Percentiles rank a stretch among this genome's conserved stretches.
Evolutionary conservation across 768 basidiomycete species (phyloP).

Genomic region (Fibroporia radiculosa): DNA sequence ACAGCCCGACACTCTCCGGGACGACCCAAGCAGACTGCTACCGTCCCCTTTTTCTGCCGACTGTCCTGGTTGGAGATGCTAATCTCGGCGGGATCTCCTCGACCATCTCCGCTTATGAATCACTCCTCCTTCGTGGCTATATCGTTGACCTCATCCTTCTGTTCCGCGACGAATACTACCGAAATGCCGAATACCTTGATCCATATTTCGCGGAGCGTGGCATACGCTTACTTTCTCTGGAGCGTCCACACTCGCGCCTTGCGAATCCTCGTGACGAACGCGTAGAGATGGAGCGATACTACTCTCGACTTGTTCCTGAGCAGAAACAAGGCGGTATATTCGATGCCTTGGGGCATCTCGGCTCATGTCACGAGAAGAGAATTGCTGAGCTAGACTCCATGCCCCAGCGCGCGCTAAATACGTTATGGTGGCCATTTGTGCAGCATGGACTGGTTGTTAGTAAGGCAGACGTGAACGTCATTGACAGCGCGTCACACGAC

Average conservation of each 20-base stretch:
- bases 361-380: constrained; percentile 54
- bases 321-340: constrained; percentile 32
- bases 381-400: constrained; percentile 71
- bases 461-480: constrained; percentile 74
- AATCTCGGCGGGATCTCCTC: constrained; percentile 91
- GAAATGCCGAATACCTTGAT: constrained; percentile 75
- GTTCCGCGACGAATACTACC: constrained; percentile 82
- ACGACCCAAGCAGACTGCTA: constrained; percentile 81
- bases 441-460: constrained; percentile 72
- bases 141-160: constrained; percentile 77
- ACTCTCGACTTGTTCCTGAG: constrained; percentile 38
- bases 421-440: constrained; percentile 96
- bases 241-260: constrained; percentile 49
- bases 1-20: constrained; percentile 81
- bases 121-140: constrained; percentile 84
- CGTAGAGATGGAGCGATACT: constrained; percentile 61
- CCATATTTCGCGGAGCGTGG: constrained; percentile 74
- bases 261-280: constrained; percentile 39
- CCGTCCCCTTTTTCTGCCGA: constrained; percentile 81
- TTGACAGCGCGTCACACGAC: constrained; percentile 86
- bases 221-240: constrained; percentile 44
- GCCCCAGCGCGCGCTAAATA: constrained; percentile 66
- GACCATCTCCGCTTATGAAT: constrained; percentile 90
- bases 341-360: constrained; percentile 48
- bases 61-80: constrained; percentile 80